Evolutionary conservation across 768 basidiomycete genomes (phyloP).

Genomic region (Cystobasidium tubakii): DNA sequence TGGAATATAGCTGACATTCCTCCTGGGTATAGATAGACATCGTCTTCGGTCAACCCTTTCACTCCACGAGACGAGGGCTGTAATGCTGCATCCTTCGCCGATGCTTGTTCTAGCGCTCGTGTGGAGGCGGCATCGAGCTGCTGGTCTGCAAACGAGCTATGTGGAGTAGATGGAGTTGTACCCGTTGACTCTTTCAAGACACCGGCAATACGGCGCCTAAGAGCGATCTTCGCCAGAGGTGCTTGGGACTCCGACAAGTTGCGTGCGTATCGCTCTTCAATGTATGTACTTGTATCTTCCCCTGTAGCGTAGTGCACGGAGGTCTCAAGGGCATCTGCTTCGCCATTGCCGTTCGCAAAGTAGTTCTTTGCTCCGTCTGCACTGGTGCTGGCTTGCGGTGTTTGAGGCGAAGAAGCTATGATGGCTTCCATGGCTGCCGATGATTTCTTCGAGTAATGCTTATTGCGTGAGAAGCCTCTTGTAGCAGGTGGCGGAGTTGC

Average conservation of each 20-base stretch:
- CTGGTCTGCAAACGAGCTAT: constrained; percentile 5
- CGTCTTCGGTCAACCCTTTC: constrained; percentile 66
- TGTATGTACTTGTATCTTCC: constrained; percentile 61
- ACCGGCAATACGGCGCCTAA: constrained; percentile 84
- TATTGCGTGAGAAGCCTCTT: constrained; percentile 45
- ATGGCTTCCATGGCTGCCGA: constrained; percentile 32
- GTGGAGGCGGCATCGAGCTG: background rate
- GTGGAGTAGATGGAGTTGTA: constrained; percentile 2
- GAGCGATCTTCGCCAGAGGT: constrained; percentile 71
- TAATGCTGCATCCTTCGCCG: constrained; percentile 48
- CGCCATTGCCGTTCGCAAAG: constrained; percentile 5
- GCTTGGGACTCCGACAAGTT: constrained; percentile 72
- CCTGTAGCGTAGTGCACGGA: constrained; percentile 43
- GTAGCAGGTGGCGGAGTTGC: background rate
- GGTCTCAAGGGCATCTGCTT: background rate
- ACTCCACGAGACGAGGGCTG: constrained; percentile 68
- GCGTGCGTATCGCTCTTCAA: constrained; percentile 91
- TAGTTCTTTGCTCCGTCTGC: background rate
- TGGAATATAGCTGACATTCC: constrained; percentile 96
- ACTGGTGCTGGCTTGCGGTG: background rate
- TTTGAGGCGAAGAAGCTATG: constrained; percentile 34
- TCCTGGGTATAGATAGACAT: constrained; percentile 77
- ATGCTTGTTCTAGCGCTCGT: constrained; percentile 30
- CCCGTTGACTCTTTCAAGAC: constrained; percentile 50
- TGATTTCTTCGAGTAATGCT: constrained; percentile 46